A percentile compares a stretch with the other conserved stretches of the same genome.
These are phyloP conservation scores for Ambrosiella cleistominuta DNA, from an alignment of 2,329 filamentous ascomycete species.

Conservation along the genomic window DNA sequence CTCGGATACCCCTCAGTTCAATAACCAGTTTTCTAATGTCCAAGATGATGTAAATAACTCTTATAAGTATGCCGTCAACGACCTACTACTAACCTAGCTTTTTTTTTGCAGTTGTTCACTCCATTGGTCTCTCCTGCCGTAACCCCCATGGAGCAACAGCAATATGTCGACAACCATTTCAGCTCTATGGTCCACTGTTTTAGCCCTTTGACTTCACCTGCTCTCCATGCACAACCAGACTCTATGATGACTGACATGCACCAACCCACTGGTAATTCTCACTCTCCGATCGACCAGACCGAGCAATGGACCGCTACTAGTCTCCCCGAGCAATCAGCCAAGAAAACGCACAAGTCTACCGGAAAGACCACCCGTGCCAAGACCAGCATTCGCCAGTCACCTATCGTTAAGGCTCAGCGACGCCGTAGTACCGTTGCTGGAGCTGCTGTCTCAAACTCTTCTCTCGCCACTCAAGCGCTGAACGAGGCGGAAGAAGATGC, in stretches of 20 bases:
- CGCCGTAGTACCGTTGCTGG: conserved; percentile 24
- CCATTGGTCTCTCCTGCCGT: conserved; percentile 72
- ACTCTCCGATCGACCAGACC: conserved; percentile 34
- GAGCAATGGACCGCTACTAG: conserved; percentile 22
- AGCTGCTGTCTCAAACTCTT: conserved; percentile 30
- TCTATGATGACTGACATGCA: conserved; percentile 26
- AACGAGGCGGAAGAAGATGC: conserved; percentile 31
- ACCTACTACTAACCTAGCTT: conserved; percentile 4
- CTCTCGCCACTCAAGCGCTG: conserved; percentile 37
- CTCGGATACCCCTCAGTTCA: conserved; percentile 36
- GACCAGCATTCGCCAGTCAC: conserved; percentile 47
- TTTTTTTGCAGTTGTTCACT: conserved; percentile 47
- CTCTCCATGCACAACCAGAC: conserved; percentile 54
- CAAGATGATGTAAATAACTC: conserved; percentile 34
- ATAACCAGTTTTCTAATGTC: conserved; percentile 45
- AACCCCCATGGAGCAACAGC: conserved; percentile 60
- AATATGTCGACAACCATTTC: conserved; percentile 35
- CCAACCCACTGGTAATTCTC: conserved; percentile 28
- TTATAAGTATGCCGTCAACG: background rate
- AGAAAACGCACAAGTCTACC: conserved; percentile 35
- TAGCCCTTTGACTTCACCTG: conserved; percentile 67
- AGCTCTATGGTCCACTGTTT: conserved; percentile 57
- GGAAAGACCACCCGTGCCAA: conserved; percentile 32
- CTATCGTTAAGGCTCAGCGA: conserved; percentile 50
- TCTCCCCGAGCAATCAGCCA: conserved; percentile 18